Percentiles rank a stretch among this genome's conserved stretches.
Conservation (phyloP, 139 green algal genomes). For the Eudorina sp. region DNA sequence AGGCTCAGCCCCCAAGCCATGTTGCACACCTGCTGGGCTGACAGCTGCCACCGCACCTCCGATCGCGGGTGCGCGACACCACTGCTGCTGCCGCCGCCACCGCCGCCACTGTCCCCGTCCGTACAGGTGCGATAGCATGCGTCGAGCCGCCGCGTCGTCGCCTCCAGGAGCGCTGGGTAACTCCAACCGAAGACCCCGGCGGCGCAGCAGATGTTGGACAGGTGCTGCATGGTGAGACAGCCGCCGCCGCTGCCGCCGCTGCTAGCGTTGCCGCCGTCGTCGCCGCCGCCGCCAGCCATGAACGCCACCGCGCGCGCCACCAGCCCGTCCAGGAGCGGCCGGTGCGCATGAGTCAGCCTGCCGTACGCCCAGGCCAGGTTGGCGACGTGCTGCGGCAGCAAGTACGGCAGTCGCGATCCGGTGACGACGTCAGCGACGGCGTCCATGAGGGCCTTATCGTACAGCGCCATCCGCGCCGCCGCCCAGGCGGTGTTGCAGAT, state of each 20-base stretch:
- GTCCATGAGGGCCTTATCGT: slow-evolving; percentile 59
- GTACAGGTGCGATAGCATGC: background rate
- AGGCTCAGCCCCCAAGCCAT: slow-evolving; percentile 72
- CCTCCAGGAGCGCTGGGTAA: background rate
- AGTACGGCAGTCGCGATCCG: background rate
- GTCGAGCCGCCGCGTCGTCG: background rate
- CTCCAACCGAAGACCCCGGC: slow-evolving; percentile 28
- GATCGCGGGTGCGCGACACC: background rate
- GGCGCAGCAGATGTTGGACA: slow-evolving; percentile 30
- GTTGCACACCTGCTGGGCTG: slow-evolving; percentile 72
- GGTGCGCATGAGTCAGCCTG: slow-evolving; percentile 38
- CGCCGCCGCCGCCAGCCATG: background rate
- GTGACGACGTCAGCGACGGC: slow-evolving; percentile 38
- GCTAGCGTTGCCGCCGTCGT: slow-evolving; percentile 15
- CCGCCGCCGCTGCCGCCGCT: slow-evolving; percentile 27
- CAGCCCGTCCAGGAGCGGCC: slow-evolving; percentile 28
- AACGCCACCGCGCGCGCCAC: background rate
- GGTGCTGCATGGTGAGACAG: slow-evolving; percentile 22
- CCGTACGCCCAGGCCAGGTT: slow-evolving; percentile 49
- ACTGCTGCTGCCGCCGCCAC: background rate
- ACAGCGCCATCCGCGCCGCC: slow-evolving; percentile 63
- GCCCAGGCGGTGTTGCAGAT: slow-evolving; percentile 65
- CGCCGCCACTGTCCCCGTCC: background rate
- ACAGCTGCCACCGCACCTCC: slow-evolving; percentile 60
- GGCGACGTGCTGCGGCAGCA: slow-evolving; percentile 53